Conservation (phyloP, 331 rosid genomes). For the Erythrophleum ivorense region DNA sequence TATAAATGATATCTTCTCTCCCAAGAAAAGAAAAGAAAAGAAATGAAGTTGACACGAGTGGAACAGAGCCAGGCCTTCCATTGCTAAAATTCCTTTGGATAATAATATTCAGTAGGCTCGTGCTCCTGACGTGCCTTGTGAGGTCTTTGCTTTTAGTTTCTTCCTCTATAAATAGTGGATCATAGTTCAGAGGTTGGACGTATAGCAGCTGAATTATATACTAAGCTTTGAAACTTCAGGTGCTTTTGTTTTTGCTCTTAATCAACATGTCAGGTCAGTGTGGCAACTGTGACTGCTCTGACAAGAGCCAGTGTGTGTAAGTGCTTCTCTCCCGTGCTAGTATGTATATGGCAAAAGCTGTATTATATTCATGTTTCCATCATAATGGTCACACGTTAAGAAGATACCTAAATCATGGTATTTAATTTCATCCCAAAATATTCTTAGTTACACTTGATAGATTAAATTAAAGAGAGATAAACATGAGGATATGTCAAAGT, state of each 20-base stretch:
- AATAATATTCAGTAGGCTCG: constrained; percentile 43
- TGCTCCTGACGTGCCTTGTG: constrained; percentile 45
- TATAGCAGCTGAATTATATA: constrained; percentile 24
- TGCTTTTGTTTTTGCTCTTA: background rate
- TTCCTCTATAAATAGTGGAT: constrained; percentile 50
- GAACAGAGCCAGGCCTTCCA: constrained; percentile 41
- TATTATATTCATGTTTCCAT: constrained; percentile 3
- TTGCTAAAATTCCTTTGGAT: constrained; percentile 54
- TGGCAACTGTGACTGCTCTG: constrained; percentile 59
- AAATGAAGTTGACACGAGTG: constrained; percentile 60
- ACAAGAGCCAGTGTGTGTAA: constrained; percentile 58
- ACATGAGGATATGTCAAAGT: too few species aligned
- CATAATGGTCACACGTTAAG: too few species aligned
- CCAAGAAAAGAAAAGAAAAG: background rate
- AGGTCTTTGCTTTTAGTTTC: background rate
- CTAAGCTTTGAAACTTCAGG: background rate
- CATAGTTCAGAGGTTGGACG: constrained; percentile 22
- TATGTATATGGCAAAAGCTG: background rate
- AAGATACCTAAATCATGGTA: too few species aligned
- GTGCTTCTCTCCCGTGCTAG: constrained; percentile 31
- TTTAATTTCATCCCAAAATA: too few species aligned
- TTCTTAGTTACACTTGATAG: too few species aligned
- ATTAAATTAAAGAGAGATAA: too few species aligned
- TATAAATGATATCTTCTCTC: background rate
- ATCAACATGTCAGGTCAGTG: constrained; percentile 58